A percentile compares a stretch with the other conserved stretches of the same genome.
Conservation (phyloP, 441 rosid species). For the Eugenia klotzschiana region DNA sequence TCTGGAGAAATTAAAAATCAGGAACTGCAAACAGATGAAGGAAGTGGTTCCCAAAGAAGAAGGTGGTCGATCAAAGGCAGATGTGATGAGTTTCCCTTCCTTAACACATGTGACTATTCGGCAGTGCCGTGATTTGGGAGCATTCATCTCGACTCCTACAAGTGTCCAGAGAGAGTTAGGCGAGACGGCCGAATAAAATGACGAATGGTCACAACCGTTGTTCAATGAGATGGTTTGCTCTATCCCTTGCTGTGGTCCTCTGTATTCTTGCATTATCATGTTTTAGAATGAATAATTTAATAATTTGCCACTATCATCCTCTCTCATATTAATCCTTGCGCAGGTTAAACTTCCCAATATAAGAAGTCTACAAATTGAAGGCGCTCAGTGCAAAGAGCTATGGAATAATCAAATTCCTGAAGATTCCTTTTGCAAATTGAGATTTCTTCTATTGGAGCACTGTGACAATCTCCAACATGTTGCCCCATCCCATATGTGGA, state of each 20-base stretch:
- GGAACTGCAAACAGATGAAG: not conserved
- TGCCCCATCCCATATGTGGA: not conserved
- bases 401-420: no score
- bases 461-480: not conserved
- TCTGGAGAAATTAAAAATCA: not conserved
- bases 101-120: accelerated
- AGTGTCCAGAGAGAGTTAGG: not conserved
- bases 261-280: not conserved
- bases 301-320: not conserved
- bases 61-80: not conserved
- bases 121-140: not conserved
- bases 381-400: no score
- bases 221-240: not conserved
- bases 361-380: no score
- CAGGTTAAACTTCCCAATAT: no score
- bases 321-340: no score
- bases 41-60: not conserved
- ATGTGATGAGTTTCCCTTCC: not conserved
- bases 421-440: not conserved
- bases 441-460: not conserved
- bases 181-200: not conserved
- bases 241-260: no score
- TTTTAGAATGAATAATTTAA: no score
- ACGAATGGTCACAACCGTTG: not conserved
- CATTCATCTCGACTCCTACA: not conserved